Evolutionary conservation across 106 monocot genomes (phyloP).

Genomic region (Apostasia shenzhenica): DNA sequence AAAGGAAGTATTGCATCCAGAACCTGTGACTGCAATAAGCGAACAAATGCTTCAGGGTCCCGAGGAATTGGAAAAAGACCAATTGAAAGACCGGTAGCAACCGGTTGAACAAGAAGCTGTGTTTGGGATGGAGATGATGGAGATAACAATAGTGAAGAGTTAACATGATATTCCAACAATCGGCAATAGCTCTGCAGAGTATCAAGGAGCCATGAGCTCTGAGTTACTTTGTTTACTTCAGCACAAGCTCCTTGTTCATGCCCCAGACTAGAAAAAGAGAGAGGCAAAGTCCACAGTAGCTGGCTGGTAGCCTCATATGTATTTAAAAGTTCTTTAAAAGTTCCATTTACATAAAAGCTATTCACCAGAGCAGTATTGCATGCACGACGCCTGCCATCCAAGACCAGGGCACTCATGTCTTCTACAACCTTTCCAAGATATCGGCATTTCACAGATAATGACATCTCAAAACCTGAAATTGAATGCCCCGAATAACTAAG

Average conservation of each 20-base stretch:
- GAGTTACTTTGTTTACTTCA: constrained; percentile 30
- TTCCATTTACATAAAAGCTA: constrained; percentile 72
- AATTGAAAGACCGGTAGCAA: constrained; percentile 47
- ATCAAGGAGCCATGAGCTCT: constrained; percentile 60
- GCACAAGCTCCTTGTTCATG: constrained; percentile 22
- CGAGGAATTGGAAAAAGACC: constrained; percentile 56
- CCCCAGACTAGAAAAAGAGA: constrained; percentile 13
- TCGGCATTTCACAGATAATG: constrained; percentile 53
- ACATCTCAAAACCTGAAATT: constrained; percentile 36
- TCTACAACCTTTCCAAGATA: constrained; percentile 74
- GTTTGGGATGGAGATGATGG: constrained; percentile 37
- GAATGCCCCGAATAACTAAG: constrained; percentile 47
- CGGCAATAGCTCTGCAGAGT: constrained; percentile 61
- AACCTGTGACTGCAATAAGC: constrained; percentile 70
- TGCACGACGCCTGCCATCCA: constrained; percentile 48
- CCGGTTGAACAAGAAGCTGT: constrained; percentile 67
- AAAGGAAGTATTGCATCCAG: constrained; percentile 67
- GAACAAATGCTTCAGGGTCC: constrained; percentile 62
- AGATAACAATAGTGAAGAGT: constrained; percentile 50
- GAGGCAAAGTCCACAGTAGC: constrained; percentile 60
- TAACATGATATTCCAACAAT: constrained; percentile 56
- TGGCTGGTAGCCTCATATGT: constrained; percentile 81
- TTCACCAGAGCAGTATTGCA: constrained; percentile 60
- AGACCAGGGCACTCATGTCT: constrained; percentile 44
- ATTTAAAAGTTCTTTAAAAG: constrained; percentile 62